Conservation (phyloP, 2,329 filamentous ascomycete species). For the Karstenula rhodostoma region DNA sequence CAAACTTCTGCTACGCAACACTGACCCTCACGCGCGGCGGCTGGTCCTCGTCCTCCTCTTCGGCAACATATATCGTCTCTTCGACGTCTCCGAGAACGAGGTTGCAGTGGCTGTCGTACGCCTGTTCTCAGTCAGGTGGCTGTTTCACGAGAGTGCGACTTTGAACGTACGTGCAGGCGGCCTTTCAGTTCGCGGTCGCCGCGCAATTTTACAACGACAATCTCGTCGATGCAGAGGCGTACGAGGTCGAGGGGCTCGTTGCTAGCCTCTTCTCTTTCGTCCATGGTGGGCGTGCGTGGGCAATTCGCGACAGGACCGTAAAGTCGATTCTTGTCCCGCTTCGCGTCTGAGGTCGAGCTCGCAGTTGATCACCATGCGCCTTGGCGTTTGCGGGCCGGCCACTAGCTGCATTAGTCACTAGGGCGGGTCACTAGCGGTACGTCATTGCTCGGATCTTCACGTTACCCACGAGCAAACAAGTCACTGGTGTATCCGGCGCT, state of each 20-base stretch:
- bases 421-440: conserved; percentile 16
- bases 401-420: conserved; percentile 6
- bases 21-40: conserved; percentile 52
- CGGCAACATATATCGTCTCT: conserved; percentile 93
- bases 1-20: not conserved
- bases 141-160: not conserved
- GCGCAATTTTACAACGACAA: conserved; percentile 95
- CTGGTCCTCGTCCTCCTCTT: conserved; percentile 83
- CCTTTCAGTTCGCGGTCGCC: conserved; percentile 96
- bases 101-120: conserved; percentile 99
- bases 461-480: conserved; percentile 8
- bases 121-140: conserved; percentile 62
- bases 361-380: conserved; percentile 18
- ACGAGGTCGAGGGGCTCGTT: conserved; percentile 95
- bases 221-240: conserved; percentile 90
- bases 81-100: conserved; percentile 94
- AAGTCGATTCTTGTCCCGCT: not conserved
- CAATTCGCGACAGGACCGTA: not conserved
- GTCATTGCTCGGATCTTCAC: conserved; percentile 27
- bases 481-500: not conserved
- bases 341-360: conserved; percentile 19
- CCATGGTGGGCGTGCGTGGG: conserved; percentile 65
- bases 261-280: conserved; percentile 76
- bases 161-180: conserved; percentile 77
- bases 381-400: conserved; percentile 23